Base-by-base conservation (phyloP, 495 filamentous ascomycete genomes). In the Lasiosphaeris hirsuta region DNA sequence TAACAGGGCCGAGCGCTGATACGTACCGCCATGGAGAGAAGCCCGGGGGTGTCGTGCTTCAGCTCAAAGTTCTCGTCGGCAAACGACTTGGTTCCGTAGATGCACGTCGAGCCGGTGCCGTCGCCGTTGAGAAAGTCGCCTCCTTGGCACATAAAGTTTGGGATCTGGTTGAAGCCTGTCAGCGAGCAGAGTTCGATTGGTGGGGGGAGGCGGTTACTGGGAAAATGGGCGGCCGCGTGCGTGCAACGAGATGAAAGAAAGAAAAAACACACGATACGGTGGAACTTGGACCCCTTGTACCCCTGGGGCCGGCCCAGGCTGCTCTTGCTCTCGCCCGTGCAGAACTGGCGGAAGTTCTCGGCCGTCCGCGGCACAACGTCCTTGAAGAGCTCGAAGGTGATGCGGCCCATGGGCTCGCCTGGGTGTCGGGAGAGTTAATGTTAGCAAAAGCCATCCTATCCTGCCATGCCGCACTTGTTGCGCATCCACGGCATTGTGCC, bases 321-420 rank as follows among this genome's bases (percentile, higher is more conserved):
- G 64, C 88, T 89, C 76, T 92, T 97, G 47, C 78, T 86, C 75
- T 97, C 94, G 57, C 94, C 95, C 0, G 92, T 97, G 73, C 95
- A 97, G 74, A 95, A 96, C 68, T 95, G 90, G 11, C 93, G 89
- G 71, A 98, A 97, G 74, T 98, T 97, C 73, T 97, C 94, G 14
- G 93, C 91, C 6, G 94, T 97, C 58, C 85, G 84, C 34, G 94
- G 95, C 0, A 89, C 89, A 7, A 86, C 75, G 67, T 94, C 80
- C 41, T 86, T 84, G 79, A 92, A 97, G 57, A 98, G 86, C 72
- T 97, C 90, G 70, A 98, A 92, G 64, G 92, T 94, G 60, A 98
- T 85, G 34, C 93, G 86, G 56, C 95, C 95, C 15, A 98, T 83
- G 18, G 90, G 84, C 63, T 97, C 92, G 39, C 92, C 93, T 96